Evolutionary conservation across 345 rosid genomes (phyloP).

Genomic region (Ceriops zippeliana): DNA sequence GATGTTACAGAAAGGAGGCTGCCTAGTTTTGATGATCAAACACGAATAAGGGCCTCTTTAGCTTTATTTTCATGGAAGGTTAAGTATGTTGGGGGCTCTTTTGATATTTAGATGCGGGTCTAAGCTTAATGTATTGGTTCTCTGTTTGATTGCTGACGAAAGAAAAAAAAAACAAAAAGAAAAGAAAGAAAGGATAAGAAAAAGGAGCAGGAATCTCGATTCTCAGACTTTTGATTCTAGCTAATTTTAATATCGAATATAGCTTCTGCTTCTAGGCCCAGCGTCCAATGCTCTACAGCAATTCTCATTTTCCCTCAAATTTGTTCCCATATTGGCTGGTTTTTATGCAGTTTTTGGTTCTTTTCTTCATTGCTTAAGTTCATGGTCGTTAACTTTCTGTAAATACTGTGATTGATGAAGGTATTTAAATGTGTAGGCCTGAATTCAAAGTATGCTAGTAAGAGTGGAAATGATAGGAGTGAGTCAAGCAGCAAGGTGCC

Average conservation of each 20-base stretch:
- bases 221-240: not conserved
- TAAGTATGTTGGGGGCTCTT: not conserved
- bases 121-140: not conserved
- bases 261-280: not conserved
- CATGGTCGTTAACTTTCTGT: no score
- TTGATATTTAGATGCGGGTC: not conserved
- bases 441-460: slow-evolving; percentile 32
- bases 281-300: no score
- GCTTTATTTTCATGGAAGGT: not conserved
- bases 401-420: not conserved
- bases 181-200: not conserved
- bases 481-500: slow-evolving; percentile 24
- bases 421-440: slow-evolving; percentile 32
- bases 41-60: not conserved
- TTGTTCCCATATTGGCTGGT: no score
- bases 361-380: no score
- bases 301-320: no score
- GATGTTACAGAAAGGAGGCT: not conserved
- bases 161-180: not conserved
- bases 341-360: no score
- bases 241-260: not conserved
- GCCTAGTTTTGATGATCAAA: not conserved
- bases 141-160: slow-evolving; percentile 13
- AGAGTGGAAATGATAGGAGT: slow-evolving; percentile 30
- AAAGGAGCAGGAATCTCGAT: slow-evolving; percentile 5